These are phyloP conservation scores for Scopulariopsis brevicaulis DNA, from an alignment of 2,329 filamentous ascomycete genomes.

Conservation along the genomic window DNA sequence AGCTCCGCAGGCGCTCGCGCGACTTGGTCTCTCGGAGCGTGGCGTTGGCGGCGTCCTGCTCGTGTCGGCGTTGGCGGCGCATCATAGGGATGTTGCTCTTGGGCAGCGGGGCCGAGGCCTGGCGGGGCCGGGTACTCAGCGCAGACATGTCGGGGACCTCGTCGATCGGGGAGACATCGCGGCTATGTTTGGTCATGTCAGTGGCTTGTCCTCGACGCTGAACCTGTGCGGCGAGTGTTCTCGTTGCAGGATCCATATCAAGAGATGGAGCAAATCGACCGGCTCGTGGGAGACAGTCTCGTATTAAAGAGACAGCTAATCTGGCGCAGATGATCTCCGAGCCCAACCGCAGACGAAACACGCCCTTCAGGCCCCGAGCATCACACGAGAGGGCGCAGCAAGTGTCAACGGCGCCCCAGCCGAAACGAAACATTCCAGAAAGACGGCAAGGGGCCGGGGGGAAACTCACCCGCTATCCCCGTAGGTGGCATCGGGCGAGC, in stretches of 20 bases:
- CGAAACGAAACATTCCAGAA: not conserved
- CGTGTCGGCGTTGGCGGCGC: slow-evolving; percentile 37
- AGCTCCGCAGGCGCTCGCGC: slow-evolving; percentile 17
- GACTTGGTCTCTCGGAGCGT: slow-evolving; percentile 26
- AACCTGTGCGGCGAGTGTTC: not conserved
- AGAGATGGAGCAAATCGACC: slow-evolving; percentile 5
- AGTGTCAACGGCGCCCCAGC: not conserved
- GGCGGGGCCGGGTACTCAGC: slow-evolving; percentile 6
- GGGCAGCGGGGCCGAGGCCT: not conserved
- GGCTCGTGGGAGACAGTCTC: too few relatives aligned
- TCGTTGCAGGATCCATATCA: too few relatives aligned
- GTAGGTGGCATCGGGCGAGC: slow-evolving; percentile 37
- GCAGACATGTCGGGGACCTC: slow-evolving; percentile 24
- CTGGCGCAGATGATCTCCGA: not conserved
- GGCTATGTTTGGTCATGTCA: slow-evolving; percentile 1
- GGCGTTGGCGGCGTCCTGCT: slow-evolving; percentile 24
- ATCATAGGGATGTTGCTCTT: slow-evolving; percentile 36
- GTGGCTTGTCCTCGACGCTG: not conserved
- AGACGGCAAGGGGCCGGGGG: not conserved
- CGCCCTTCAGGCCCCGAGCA: not conserved
- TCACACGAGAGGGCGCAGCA: not conserved
- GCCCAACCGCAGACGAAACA: not conserved
- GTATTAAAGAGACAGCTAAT: not conserved
- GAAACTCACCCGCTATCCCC: slow-evolving; percentile 28
- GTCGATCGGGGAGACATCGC: slow-evolving; percentile 42